Base-by-base conservation (phyloP, 164 flowering plant genomes). In the Nelumbo lutea region DNA sequence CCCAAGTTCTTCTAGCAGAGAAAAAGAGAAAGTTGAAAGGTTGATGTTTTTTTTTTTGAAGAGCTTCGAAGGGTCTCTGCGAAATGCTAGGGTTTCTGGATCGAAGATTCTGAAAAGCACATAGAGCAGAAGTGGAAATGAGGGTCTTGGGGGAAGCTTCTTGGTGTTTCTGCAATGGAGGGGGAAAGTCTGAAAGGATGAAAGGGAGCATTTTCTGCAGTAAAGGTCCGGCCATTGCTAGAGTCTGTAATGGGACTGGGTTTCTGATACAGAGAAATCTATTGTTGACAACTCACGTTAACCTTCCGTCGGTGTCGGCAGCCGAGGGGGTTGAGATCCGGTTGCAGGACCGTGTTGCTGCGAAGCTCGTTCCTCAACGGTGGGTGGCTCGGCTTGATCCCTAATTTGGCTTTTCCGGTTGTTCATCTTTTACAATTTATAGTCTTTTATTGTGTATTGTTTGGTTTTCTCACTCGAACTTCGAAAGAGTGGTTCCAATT, bases 101-200 rank as follows among this genome's bases (percentile, higher is more conserved):
- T 60, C 65, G 27, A 51, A 43, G 42, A 5, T 9, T 9, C 39
- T 57, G 8, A 45, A 9, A 27, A 6, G 13, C 3, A 58, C 2
- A 42, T 40, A 66, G 5, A 1, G 0, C 47, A 10, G 7, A n/a
- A 42, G 53, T 27, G 15, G 40, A 6, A 72, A 91, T 92, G 97
- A 81, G 87, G 68, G 87, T 80, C 51, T 71, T 82, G 61, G 77
- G 77, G 2, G 93, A 89, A 47, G n/a, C 57, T 50, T 74, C 91
- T 6, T 89, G 93, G 96, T 94, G 98, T 70, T 91, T 94, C 79
- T 94, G 98, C 79, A 90, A 86, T 50, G 98, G 98, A n/a, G 92
- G 89, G 2, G 87, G 96, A 63, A 90, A 85, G 79, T 83, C 97
- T 6, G 96, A 91, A 88, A 84, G 82, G 69, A 89, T 79, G 83